Evolutionary conservation across 352 stramenopile genomes (phyloP).

Genomic region (Phytophthora chlamydospora): DNA sequence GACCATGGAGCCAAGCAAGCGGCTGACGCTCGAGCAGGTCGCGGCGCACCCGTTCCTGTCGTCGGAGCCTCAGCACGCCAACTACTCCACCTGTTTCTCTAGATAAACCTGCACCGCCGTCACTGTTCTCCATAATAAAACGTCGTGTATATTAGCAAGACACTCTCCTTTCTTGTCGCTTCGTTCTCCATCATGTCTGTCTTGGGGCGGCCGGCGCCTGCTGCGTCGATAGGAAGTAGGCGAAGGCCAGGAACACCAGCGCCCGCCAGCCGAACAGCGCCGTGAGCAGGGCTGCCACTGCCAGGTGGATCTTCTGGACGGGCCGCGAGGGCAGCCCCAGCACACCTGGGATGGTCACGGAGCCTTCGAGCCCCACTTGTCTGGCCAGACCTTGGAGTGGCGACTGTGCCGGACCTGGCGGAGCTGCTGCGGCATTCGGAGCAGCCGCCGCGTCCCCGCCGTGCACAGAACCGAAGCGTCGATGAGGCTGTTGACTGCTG

Average conservation of each 20-base stretch:
- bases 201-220: constrained; percentile 25
- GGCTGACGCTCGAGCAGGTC: constrained; percentile 51
- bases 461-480: constrained; percentile 40
- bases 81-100: constrained; percentile 13
- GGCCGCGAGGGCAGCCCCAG: constrained; percentile 56
- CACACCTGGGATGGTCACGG: constrained; percentile 64
- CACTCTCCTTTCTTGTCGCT: constrained; percentile 1
- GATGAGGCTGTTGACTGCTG: constrained; percentile 8
- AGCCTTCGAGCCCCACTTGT: constrained; percentile 65
- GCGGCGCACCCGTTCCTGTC: constrained; percentile 42
- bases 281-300: constrained; percentile 57
- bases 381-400: constrained; percentile 55
- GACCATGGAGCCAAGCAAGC: constrained; percentile 30
- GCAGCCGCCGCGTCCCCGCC: constrained; percentile 21
- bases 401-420: constrained; percentile 29
- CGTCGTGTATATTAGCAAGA: constrained; percentile 35
- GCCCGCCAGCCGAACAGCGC: constrained; percentile 76
- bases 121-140: constrained; percentile 21
- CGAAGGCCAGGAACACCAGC: constrained; percentile 72
- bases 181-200: constrained; percentile 18
- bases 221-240: constrained; percentile 67
- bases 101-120: neutral
- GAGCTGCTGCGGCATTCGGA: constrained; percentile 2
- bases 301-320: constrained; percentile 78
- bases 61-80: constrained; percentile 4